Percentiles rank a stretch among this genome's conserved stretches.
phyloP scores from a whole-genome alignment of 1,139 yeast genomes.

The Blastobotrys aristatus region DNA sequence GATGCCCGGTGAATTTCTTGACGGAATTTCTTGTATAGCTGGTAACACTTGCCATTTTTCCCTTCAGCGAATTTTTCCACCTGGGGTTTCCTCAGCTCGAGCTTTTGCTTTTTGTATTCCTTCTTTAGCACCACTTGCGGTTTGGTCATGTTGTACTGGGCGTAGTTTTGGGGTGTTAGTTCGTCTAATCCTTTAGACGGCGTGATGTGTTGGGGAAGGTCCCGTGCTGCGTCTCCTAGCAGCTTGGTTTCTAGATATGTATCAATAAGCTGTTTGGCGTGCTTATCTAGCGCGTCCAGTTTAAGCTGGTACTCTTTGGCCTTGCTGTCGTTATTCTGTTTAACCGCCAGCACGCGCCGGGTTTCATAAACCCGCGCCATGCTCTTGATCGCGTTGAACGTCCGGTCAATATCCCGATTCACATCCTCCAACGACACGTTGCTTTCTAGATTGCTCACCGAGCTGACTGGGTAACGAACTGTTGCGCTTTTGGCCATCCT shows the following conservation, averaged over 20 bases:
- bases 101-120: neutral
- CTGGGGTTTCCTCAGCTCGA: conserved; percentile 1
- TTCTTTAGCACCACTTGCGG: neutral
- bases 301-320: neutral
- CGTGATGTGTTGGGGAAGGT: neutral
- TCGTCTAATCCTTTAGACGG: neutral
- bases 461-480: neutral
- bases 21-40: conserved; percentile 28
- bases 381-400: neutral
- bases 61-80: conserved; percentile 6
- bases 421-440: neutral
- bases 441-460: neutral
- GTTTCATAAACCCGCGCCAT: conserved; percentile 5
- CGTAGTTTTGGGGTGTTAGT: neutral
- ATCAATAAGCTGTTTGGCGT: conserved; percentile 4
- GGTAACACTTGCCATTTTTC: neutral
- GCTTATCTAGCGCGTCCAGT: conserved; percentile 6
- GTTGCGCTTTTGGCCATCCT: neutral
- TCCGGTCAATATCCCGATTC: neutral
- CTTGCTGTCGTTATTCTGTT: neutral
- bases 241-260: neutral
- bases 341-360: neutral
- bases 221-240: neutral
- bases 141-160: neutral
- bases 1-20: conserved; percentile 21